Evolutionary conservation across 495 filamentous ascomycete genomes (phyloP).

Genomic region (Annulohypoxylon moriforme): DNA sequence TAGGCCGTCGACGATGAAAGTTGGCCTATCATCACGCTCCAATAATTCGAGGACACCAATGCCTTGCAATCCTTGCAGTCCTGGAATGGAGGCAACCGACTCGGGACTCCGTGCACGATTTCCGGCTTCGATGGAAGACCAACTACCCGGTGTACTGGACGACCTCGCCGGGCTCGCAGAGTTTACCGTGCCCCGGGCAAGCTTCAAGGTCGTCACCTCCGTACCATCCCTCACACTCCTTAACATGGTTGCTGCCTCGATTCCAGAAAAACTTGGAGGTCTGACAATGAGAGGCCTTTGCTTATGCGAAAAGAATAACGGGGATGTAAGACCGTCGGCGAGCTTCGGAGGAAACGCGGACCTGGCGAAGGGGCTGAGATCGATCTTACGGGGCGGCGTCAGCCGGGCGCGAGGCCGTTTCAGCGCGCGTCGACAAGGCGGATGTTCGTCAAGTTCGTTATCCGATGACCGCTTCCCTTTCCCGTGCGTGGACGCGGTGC

Average conservation of each 20-base stretch:
- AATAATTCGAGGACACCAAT: conserved; percentile 73
- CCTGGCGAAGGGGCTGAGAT: conserved; percentile 46
- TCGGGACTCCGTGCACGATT: conserved; percentile 57
- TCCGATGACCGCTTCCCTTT: conserved; percentile 45
- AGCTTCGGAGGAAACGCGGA: conserved; percentile 42
- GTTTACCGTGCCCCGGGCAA: conserved; percentile 69
- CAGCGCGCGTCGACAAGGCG: conserved; percentile 26
- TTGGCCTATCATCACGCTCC: conserved; percentile 74
- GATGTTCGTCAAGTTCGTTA: conserved; percentile 38
- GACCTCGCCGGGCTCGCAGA: conserved; percentile 61
- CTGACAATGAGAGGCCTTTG: conserved; percentile 58
- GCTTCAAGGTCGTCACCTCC: conserved; percentile 71
- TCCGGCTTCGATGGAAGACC: conserved; percentile 56
- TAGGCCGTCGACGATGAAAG: conserved; percentile 73
- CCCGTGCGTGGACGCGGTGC: conserved; percentile 25
- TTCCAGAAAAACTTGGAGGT: conserved; percentile 65
- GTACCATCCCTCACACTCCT: conserved; percentile 60
- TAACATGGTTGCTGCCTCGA: conserved; percentile 69
- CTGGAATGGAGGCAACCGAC: conserved; percentile 50
- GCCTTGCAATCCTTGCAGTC: conserved; percentile 62
- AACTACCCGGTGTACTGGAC: conserved; percentile 61
- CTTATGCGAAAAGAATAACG: conserved; percentile 69
- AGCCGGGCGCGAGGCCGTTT: conserved; percentile 47
- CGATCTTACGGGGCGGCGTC: conserved; percentile 47
- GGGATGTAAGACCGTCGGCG: conserved; percentile 54